phyloP scores from a whole-genome alignment of 2,329 filamentous ascomycete genomes.

The Didymella pinodella region DNA sequence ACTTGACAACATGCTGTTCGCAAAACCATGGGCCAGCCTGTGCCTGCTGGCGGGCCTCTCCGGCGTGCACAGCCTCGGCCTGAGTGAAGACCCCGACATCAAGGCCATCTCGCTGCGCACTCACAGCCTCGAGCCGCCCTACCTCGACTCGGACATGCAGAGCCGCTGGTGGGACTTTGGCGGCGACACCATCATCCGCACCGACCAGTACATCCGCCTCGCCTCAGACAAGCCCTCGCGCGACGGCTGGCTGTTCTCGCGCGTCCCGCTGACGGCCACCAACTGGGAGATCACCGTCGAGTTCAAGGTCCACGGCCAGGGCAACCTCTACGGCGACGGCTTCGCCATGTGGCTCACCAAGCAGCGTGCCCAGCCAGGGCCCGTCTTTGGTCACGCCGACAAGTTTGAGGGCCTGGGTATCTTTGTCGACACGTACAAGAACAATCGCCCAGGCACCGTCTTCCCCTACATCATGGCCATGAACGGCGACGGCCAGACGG shows the following conservation, averaged over 20 bases:
- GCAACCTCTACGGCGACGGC: constrained; percentile 92
- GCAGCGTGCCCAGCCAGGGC: constrained; percentile 79
- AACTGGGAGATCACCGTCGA: constrained; percentile 99
- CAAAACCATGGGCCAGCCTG: constrained; percentile 47
- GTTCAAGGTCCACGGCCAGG: constrained; percentile 89
- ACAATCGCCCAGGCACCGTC: constrained; percentile 92
- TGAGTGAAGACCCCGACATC: constrained; percentile 58
- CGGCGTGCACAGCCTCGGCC: constrained; percentile 40
- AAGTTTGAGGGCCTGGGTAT: constrained; percentile 92
- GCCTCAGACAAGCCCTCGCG: constrained; percentile 91
- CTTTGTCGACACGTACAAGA: constrained; percentile 99
- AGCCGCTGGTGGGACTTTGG: constrained; percentile 99
- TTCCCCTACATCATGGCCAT: constrained; percentile 99
- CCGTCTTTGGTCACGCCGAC: constrained; percentile 88
- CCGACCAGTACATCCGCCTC: constrained; percentile 85
- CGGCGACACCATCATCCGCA: constrained; percentile 85
- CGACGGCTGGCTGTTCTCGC: constrained; percentile 90
- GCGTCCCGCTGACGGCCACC: constrained; percentile 92
- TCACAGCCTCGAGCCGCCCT: constrained; percentile 86
- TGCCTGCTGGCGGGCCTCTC: constrained; percentile 49
- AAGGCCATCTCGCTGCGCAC: constrained; percentile 81
- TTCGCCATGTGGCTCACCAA: constrained; percentile 99
- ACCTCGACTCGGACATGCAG: constrained; percentile 97
- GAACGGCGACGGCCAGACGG: constrained; percentile 87
- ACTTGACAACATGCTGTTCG: constrained; percentile 40